phyloP scores from a whole-genome alignment of 495 filamentous ascomycete species.

The Aspergillus egyptiacus region DNA sequence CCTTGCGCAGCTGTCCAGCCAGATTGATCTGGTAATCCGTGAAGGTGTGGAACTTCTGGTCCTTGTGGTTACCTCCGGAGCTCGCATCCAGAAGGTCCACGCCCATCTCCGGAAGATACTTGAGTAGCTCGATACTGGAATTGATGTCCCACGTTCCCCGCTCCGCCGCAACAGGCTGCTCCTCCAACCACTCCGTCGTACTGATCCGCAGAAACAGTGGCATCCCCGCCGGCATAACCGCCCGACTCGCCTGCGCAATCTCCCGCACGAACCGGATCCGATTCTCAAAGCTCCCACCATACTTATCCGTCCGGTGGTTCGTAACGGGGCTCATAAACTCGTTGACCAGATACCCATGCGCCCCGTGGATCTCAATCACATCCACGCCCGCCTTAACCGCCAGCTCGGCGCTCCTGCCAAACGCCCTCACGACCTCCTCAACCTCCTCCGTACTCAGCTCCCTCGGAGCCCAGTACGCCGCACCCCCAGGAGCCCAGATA shows the following conservation, averaged over 20 bases:
- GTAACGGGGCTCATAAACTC: slow-evolving; percentile 58
- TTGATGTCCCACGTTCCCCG: slow-evolving; percentile 59
- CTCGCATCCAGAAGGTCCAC: slow-evolving; percentile 74
- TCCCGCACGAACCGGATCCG: slow-evolving; percentile 51
- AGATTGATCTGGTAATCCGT: slow-evolving; percentile 59
- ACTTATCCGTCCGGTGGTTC: slow-evolving; percentile 56
- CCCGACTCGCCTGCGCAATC: slow-evolving; percentile 46
- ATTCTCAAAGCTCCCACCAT: slow-evolving; percentile 55
- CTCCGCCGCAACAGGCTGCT: slow-evolving; percentile 36
- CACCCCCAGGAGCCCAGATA: slow-evolving; percentile 38
- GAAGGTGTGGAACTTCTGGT: slow-evolving; percentile 50
- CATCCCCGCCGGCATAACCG: slow-evolving; percentile 53
- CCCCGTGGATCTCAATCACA: slow-evolving; percentile 55
- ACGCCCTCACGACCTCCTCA: slow-evolving; percentile 54
- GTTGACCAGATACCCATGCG: slow-evolving; percentile 65
- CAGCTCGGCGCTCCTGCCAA: slow-evolving; percentile 52
- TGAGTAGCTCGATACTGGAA: slow-evolving; percentile 56
- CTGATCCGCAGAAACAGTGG: slow-evolving; percentile 66
- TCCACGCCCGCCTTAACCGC: slow-evolving; percentile 63
- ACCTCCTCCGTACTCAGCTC: slow-evolving; percentile 50
- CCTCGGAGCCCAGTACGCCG: slow-evolving; percentile 31
- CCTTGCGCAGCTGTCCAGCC: slow-evolving; percentile 52
- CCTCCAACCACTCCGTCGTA: slow-evolving; percentile 67
- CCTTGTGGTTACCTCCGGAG: slow-evolving; percentile 58
- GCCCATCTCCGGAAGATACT: slow-evolving; percentile 56